Evolutionary conservation across 192 early-diverging fungal genomes (phyloP), one percentile per base, ranked within the genome.

Genomic region (Umbelopsis sp.): DNA sequence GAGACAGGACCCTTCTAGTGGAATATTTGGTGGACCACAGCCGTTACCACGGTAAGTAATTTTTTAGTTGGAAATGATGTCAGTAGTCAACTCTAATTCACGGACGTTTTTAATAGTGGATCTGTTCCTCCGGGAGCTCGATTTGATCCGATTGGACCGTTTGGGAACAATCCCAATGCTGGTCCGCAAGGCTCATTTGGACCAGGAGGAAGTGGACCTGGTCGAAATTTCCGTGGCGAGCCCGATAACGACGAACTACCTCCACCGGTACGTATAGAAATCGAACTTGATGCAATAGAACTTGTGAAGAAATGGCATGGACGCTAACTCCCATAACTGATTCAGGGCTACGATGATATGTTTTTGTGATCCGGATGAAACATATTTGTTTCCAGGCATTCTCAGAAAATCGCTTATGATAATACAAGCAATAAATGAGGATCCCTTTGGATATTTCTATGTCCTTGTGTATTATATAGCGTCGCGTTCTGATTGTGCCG

Each of bases 61-160:
- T 20, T n/a, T n/a, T n/a, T n/a, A n/a, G 29, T 31, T 20, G 20
- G 16, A 34, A 14, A 31, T 62, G 56, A 62, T 62, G 56, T 62
- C 11, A 62, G 8, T 71, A 32, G 24, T 8, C 31, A 32, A 26
- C 25, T 8, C 21, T 54, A 26, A 20, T 36, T 16, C 34, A n/a
- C 0, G 36, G 26, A 68, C 34, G 11, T 47, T 17, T 26, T n/a
- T 10, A 34, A 29, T 44, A 84, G 87, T 69, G 91, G 88, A 25
- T 84, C 91, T 26, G 91, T 93, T 52, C 93, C 93, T 10, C 86
- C 94, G 14, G 94, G 94, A 25, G 96, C 96, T 11, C 85, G 95
- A 22, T 98, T 95, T 79, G 95, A 98, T 77, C 96, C 96, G 7
- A 94, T 96, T 71, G 86, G 85, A 17, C 96, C 96, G 12, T 93